A percentile compares a stretch with the other conserved stretches of the same genome.
Conservation (phyloP, 139 green algal species). For the Zygnema cylindricum region DNA sequence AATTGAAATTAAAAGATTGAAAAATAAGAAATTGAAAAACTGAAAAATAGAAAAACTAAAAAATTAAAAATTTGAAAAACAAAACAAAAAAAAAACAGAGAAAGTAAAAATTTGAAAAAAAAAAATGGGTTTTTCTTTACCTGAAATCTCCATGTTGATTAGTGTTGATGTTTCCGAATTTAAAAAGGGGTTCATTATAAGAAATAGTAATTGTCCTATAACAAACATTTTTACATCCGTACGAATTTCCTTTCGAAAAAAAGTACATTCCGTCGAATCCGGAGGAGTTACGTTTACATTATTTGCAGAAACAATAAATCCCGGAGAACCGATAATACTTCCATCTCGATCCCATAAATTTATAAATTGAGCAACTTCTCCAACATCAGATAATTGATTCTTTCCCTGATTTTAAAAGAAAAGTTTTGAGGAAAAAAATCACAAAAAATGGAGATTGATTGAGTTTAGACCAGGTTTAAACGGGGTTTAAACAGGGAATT, state of each 20-base stretch:
- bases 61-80: too few relatives aligned
- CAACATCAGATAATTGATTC: background rate
- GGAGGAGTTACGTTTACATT: background rate
- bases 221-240: background rate
- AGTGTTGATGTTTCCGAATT: background rate
- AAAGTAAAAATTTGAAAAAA: too few relatives aligned
- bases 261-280: background rate
- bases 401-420: too few relatives aligned
- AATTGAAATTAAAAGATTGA: too few relatives aligned
- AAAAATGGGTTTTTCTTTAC: too few relatives aligned
- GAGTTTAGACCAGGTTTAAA: too few relatives aligned
- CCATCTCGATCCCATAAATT: background rate
- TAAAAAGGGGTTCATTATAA: background rate
- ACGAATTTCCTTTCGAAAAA: background rate
- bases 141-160: background rate
- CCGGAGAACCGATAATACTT: background rate
- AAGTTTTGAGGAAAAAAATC: too few relatives aligned
- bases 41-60: too few relatives aligned
- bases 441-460: too few relatives aligned
- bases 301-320: background rate
- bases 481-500: too few relatives aligned
- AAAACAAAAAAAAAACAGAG: too few relatives aligned
- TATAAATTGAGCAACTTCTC: background rate
- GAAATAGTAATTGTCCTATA: background rate
- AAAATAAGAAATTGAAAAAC: too few relatives aligned